Evolutionary conservation across 331 rosid genomes (phyloP).

Genomic region (Pyrus hybrid): DNA sequence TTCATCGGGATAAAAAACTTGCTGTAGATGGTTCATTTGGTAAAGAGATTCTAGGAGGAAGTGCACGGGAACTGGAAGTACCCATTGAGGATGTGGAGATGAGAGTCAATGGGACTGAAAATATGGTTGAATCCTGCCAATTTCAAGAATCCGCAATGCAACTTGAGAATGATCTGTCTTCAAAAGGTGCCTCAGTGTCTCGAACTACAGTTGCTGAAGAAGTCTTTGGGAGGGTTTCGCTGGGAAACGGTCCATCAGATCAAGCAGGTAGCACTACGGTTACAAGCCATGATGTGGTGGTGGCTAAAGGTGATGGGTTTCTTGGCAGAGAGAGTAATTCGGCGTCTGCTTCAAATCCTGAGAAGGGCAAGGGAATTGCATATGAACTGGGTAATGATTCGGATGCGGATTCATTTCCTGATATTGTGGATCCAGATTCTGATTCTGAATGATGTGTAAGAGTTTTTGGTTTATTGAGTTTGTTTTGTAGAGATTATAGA

Average conservation of each 20-base stretch:
- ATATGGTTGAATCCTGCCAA: conserved; percentile 18
- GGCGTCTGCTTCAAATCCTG: conserved; percentile 15
- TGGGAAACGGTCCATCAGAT: conserved; percentile 13
- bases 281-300: conserved; percentile 11
- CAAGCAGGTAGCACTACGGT: conserved; percentile 17
- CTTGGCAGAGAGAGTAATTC: conserved; percentile 1
- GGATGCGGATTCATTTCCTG: conserved; percentile 46
- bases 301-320: conserved; percentile 4
- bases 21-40: conserved; percentile 6
- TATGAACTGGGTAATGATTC: conserved; percentile 14
- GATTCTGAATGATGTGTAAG: conserved; percentile 32
- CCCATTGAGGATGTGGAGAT: conserved; percentile 26
- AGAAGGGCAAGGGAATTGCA: conserved; percentile 11
- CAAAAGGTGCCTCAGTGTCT: conserved; percentile 3
- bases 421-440: conserved; percentile 66
- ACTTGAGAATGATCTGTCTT: conserved; percentile 17
- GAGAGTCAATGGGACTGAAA: conserved; percentile 19
- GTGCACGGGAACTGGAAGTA: conserved; percentile 9
- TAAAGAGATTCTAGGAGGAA: conserved; percentile 19
- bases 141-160: conserved; percentile 7
- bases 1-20: conserved; percentile 12
- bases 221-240: conserved; percentile 16
- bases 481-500: background rate
- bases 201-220: conserved; percentile 1
- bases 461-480: background rate